These are phyloP conservation scores for Dichotomopilus funicola DNA, from an alignment of 2,329 filamentous ascomycete genomes.

Conservation along the genomic window DNA sequence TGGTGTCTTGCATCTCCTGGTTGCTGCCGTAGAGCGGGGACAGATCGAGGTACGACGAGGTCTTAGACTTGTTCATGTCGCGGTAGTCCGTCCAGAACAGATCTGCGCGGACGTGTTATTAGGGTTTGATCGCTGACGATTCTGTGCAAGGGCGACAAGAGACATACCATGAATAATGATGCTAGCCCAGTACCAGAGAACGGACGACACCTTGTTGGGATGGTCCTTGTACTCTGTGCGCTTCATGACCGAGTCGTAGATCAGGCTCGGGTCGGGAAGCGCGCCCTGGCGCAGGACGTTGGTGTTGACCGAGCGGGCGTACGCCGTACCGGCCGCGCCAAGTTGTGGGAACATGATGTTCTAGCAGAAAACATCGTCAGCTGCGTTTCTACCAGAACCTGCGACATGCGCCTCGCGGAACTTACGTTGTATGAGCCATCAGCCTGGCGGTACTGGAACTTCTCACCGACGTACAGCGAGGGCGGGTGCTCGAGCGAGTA, in stretches of 20 bases:
- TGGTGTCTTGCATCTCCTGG: slow-evolving; percentile 56
- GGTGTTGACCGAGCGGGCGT: slow-evolving; percentile 58
- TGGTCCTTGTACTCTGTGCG: slow-evolving; percentile 48
- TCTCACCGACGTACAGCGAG: slow-evolving; percentile 54
- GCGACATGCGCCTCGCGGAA: background rate
- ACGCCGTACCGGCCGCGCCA: slow-evolving; percentile 60
- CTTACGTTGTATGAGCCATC: slow-evolving; percentile 63
- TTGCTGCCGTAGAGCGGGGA: slow-evolving; percentile 66
- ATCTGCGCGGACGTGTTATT: slow-evolving; percentile 34
- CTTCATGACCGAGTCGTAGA: slow-evolving; percentile 59
- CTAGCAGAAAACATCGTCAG: slow-evolving; percentile 25
- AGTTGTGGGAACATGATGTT: slow-evolving; percentile 60
- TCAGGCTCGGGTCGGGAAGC: slow-evolving; percentile 57
- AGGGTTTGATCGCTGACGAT: background rate
- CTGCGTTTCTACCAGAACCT: background rate
- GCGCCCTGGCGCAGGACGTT: slow-evolving; percentile 54
- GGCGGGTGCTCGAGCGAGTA: slow-evolving; percentile 66
- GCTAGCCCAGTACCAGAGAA: slow-evolving; percentile 67
- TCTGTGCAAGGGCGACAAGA: no score
- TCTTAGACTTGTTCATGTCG: slow-evolving; percentile 56
- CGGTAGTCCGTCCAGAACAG: slow-evolving; percentile 63
- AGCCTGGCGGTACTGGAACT: slow-evolving; percentile 59
- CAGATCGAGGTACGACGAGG: slow-evolving; percentile 66
- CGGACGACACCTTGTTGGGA: slow-evolving; percentile 65
- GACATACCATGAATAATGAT: slow-evolving; percentile 61